Percentiles rank a stretch among this genome's conserved stretches.
Conservation (phyloP, 306 rosid species). For the Begonia fuchsioides region DNA sequence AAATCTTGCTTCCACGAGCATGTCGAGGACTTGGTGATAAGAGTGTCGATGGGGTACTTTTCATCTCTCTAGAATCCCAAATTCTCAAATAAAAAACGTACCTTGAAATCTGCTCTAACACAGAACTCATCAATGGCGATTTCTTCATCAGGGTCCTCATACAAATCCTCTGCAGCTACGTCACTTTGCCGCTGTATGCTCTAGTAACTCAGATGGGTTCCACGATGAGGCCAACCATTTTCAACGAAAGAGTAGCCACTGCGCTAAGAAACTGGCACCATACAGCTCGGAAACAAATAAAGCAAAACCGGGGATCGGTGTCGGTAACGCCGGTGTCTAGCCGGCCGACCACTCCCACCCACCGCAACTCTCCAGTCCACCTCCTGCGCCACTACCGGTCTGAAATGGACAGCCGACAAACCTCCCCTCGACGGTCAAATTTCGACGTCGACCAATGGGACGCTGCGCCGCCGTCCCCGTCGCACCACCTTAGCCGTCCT, state of each 20-base stretch:
- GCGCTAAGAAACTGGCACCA: slow-evolving; percentile 75
- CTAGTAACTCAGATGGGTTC: slow-evolving; percentile 62
- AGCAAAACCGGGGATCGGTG: slow-evolving; percentile 24
- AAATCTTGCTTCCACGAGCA: slow-evolving; percentile 13
- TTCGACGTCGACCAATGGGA: slow-evolving; percentile 23
- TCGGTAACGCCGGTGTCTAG: slow-evolving; percentile 37
- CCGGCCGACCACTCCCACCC: slow-evolving; percentile 33
- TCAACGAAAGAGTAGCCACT: slow-evolving; percentile 55
- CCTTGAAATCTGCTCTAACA: not conserved
- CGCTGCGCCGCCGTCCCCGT: slow-evolving; percentile 23
- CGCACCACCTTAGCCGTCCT: slow-evolving; percentile 5
- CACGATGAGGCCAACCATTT: slow-evolving; percentile 61
- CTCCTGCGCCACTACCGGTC: slow-evolving; percentile 40
- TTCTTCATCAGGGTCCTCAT: slow-evolving; percentile 3
- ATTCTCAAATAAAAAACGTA: not conserved
- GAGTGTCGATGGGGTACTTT: slow-evolving; percentile 6
- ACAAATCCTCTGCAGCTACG: slow-evolving; percentile 11
- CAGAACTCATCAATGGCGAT: not conserved
- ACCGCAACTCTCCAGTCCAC: slow-evolving; percentile 41
- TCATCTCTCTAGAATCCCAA: not conserved
- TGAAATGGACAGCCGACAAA: slow-evolving; percentile 34
- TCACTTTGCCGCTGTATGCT: slow-evolving; percentile 8
- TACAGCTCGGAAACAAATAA: slow-evolving; percentile 42
- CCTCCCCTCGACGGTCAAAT: slow-evolving; percentile 17
- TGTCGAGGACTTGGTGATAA: slow-evolving; percentile 1